A percentile compares a stretch with the other conserved stretches of the same genome.
phyloP scores from a whole-genome alignment of 2,329 filamentous ascomycete species.

The Rutstroemia sp. region DNA sequence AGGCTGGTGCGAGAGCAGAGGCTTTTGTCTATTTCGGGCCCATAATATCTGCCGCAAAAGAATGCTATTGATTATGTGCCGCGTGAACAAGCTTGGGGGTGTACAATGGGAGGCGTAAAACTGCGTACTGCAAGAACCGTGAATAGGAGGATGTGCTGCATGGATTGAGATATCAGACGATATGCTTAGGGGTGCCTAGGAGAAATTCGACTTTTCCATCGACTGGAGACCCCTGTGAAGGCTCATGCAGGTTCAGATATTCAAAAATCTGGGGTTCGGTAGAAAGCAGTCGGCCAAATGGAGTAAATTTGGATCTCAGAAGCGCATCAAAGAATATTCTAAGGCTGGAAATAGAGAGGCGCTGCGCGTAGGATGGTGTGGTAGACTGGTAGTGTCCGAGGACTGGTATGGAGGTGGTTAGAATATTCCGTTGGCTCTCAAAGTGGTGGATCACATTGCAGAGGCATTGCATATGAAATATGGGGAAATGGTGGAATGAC shows the following conservation, averaged over 20 bases:
- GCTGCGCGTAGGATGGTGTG: background rate
- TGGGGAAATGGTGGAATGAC: conserved; percentile 5
- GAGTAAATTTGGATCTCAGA: background rate
- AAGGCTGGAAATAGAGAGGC: background rate
- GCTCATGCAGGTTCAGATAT: conserved; percentile 23
- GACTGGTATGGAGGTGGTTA: background rate
- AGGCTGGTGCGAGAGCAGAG: conserved; percentile 7
- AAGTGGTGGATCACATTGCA: conserved; percentile 4
- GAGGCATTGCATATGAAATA: conserved; percentile 4
- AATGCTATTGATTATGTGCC: conserved; percentile 18
- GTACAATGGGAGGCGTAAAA: background rate
- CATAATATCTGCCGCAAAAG: conserved; percentile 18
- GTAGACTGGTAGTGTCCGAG: background rate
- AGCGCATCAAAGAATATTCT: background rate
- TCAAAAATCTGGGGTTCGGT: conserved; percentile 20
- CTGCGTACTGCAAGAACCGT: background rate
- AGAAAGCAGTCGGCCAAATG: conserved; percentile 19
- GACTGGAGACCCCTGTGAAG: conserved; percentile 16
- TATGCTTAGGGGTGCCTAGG: conserved; percentile 15
- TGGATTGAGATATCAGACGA: conserved; percentile 24
- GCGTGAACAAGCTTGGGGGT: conserved; percentile 12
- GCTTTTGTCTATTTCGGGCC: conserved; percentile 12
- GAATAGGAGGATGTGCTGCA: background rate
- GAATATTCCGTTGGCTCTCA: background rate
- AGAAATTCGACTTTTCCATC: conserved; percentile 10